A percentile compares a stretch with the other conserved stretches of the same genome.
Evolutionary conservation across 2,329 filamentous ascomycete genomes (phyloP).

Genomic region (Albophoma yamanashiensis): DNA sequence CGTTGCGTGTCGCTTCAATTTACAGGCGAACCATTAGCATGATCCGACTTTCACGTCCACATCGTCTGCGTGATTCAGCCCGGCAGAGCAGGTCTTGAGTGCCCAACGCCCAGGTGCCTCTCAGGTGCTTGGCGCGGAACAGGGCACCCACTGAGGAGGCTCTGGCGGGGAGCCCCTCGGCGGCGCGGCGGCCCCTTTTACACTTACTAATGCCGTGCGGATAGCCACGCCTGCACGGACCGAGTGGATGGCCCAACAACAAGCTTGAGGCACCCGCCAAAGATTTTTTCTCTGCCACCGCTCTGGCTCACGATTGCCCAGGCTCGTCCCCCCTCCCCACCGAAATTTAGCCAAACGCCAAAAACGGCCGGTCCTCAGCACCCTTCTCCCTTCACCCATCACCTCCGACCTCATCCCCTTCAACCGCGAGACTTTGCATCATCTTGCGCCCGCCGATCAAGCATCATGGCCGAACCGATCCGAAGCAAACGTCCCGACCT

Average conservation of each 20-base stretch:
- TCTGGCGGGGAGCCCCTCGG: neutral
- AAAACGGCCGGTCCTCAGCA: slow-evolving; percentile 19
- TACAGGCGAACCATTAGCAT: neutral
- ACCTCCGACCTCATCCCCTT: slow-evolving; percentile 16
- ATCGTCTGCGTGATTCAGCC: too few relatives aligned
- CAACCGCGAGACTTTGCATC: slow-evolving; percentile 12
- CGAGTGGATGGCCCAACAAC: slow-evolving; percentile 10
- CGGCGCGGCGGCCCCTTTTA: neutral
- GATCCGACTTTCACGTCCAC: neutral
- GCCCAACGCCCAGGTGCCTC: neutral
- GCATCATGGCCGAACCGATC: slow-evolving; percentile 52
- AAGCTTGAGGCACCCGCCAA: slow-evolving; percentile 17
- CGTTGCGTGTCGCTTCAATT: neutral
- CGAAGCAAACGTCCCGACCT: slow-evolving; percentile 51
- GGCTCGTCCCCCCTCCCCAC: slow-evolving; percentile 18
- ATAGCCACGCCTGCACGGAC: slow-evolving; percentile 6
- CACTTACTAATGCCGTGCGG: neutral
- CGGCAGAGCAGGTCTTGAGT: neutral
- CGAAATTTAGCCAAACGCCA: slow-evolving; percentile 27
- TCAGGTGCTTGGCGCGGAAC: neutral
- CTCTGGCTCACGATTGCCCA: neutral
- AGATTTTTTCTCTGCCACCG: slow-evolving; percentile 14
- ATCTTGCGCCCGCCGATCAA: slow-evolving; percentile 15
- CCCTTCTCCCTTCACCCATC: slow-evolving; percentile 20
- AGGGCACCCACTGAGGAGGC: neutral